Percentiles rank a stretch among this genome's conserved stretches.
Conservation (phyloP, 768 basidiomycete genomes). For the Suillus hirtellus region DNA sequence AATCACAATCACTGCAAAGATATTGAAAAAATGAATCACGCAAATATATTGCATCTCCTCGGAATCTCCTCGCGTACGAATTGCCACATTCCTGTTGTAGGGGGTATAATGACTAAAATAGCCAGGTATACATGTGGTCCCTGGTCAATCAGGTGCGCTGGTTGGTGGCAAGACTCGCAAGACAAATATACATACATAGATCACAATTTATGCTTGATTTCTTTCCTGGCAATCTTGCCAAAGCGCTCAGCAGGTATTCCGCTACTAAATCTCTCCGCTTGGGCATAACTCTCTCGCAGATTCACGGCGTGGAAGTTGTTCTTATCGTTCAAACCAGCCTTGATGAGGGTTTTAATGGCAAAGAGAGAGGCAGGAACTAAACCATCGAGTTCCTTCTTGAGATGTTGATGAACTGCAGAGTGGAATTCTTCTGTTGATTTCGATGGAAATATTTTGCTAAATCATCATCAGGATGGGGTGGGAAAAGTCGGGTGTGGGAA, state of each 20-base stretch:
- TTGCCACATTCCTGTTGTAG: background rate
- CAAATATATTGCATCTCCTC: background rate
- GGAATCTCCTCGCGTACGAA: background rate
- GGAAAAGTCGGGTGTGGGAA: background rate
- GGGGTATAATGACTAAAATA: slow-evolving; percentile 4
- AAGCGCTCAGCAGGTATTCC: slow-evolving; percentile 59
- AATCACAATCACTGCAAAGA: background rate
- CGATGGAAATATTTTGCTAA: slow-evolving; percentile 60
- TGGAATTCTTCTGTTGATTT: slow-evolving; percentile 57
- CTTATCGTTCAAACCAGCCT: slow-evolving; percentile 56
- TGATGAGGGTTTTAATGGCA: slow-evolving; percentile 53
- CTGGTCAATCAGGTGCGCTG: background rate
- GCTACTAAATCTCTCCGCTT: slow-evolving; percentile 63
- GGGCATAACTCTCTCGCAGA: slow-evolving; percentile 69
- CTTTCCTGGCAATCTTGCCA: slow-evolving; percentile 55
- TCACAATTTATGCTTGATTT: slow-evolving; percentile 67
- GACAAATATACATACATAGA: background rate
- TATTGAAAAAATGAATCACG: background rate
- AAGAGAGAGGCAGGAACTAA: slow-evolving; percentile 58
- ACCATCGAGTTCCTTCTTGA: slow-evolving; percentile 58
- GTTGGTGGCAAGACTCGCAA: background rate
- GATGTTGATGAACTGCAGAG: slow-evolving; percentile 43
- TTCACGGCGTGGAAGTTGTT: slow-evolving; percentile 65
- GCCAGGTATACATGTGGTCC: slow-evolving; percentile 3
- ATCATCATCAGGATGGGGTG: slow-evolving; percentile 5